Base-by-base conservation (phyloP, 164 flowering plant species). In the Umbellularia californica region DNA sequence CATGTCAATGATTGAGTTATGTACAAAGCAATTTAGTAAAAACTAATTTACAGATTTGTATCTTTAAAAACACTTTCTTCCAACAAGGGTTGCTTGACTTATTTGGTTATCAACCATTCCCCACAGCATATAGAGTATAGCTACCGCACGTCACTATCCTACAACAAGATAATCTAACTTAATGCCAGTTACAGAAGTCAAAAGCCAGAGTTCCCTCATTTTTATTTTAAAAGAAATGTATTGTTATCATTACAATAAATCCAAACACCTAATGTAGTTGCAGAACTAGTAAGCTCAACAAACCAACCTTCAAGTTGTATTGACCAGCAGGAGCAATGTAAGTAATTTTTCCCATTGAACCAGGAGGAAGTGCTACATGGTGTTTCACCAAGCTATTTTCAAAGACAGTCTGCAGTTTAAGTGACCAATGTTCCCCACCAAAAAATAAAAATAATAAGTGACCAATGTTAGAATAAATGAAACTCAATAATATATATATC, bases 301-400 rank as follows among this genome's bases (percentile, higher is more conserved):
- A 15, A 28, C 70, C 19, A 73, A 94, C 99, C 95, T 89, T 84
- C 77, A 96, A 72, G 4, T 95, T 90, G 79, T 96, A 96, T 86
- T 94, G 95, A 78, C 98, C 99, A 75, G 97, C 80, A 22, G 98
- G 92, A 6, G 98, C 97, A 83, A 94, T 55, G 69, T 90, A 96
- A 22, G 91, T 84, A 74, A 94, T 81, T 80, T 96, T 96, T 76
- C 98, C 98, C 99, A 96, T 94, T 62, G 95, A 82, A 84, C 86
- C 92, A 70, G 99, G 99, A 79, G 98, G 97, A 77, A 96, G 96
- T 2, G 92, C 95, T 80, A 96, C 90, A 85, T 83, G 98, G 81
- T 96, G 98, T 76, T 88, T 79, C 94, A 96, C 88, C 78, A 96
- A 82, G 84, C 87, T 94, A 84, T 96, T 96, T 88, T 96, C 99